phyloP scores from a whole-genome alignment of 2,329 filamentous ascomycete species.

The Dryadomyces sulphureus region DNA sequence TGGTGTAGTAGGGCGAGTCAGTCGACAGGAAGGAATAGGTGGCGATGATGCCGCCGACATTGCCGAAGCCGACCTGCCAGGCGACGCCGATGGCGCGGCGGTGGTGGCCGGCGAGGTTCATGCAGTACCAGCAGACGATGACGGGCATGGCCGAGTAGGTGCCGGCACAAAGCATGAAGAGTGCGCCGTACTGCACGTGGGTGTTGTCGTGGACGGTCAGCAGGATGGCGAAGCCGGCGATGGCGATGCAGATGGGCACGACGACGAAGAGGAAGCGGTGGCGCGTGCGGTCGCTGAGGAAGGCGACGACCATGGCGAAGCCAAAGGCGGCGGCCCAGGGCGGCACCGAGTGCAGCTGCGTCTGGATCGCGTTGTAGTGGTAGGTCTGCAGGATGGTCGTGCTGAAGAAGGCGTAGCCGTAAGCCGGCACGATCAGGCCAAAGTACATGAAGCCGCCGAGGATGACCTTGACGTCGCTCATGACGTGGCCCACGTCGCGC shows the following conservation, averaged over 20 bases:
- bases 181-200: slow-evolving; percentile 56
- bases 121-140: slow-evolving; percentile 69
- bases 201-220: slow-evolving; percentile 54
- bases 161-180: slow-evolving; percentile 72
- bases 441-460: slow-evolving; percentile 71
- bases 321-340: slow-evolving; percentile 57
- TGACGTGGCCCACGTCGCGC: slow-evolving; percentile 43
- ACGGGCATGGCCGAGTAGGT: slow-evolving; percentile 83
- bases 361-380: slow-evolving; percentile 42
- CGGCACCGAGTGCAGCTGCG: slow-evolving; percentile 42
- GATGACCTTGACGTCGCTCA: slow-evolving; percentile 62
- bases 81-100: slow-evolving; percentile 55
- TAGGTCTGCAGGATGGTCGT: slow-evolving; percentile 57
- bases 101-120: slow-evolving; percentile 63
- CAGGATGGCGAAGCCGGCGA: slow-evolving; percentile 64
- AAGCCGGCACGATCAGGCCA: slow-evolving; percentile 62
- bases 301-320: slow-evolving; percentile 64
- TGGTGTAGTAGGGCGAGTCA: slow-evolving; percentile 55
- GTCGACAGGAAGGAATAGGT: slow-evolving; percentile 52
- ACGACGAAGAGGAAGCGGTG: slow-evolving; percentile 67
- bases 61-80: slow-evolving; percentile 68
- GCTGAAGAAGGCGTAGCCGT: slow-evolving; percentile 65
- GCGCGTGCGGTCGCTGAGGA: slow-evolving; percentile 51
- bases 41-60: slow-evolving; percentile 65
- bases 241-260: slow-evolving; percentile 50